Percentiles rank a stretch among this genome's conserved stretches.
Evolutionary conservation across 768 basidiomycete species (phyloP).

Genomic region (Fomitopsis serialis): DNA sequence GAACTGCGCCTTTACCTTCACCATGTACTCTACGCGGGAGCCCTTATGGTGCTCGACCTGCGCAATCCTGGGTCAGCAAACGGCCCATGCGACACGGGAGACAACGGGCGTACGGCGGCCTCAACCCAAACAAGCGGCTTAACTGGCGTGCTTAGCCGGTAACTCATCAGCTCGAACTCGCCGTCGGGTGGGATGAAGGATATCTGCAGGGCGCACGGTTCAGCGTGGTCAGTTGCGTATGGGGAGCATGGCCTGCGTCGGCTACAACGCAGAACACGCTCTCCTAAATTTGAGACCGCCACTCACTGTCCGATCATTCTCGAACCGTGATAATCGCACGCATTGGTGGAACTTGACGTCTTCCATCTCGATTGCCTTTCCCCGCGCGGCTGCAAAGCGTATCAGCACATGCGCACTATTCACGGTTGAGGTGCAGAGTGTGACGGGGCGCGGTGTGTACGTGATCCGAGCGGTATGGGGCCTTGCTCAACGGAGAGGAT

Average conservation of each 20-base stretch:
- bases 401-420: too few species aligned
- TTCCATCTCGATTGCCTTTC: constrained; percentile 99
- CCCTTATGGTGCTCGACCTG: constrained; percentile 80
- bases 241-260: too few species aligned
- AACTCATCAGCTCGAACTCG: constrained; percentile 98
- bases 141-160: constrained; percentile 92
- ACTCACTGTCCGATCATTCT: constrained; percentile 82
- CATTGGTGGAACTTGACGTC: constrained; percentile 99
- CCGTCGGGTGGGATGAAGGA: constrained; percentile 99
- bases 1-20: constrained; percentile 95
- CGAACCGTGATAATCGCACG: constrained; percentile 93
- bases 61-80: not conserved
- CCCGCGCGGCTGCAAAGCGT: constrained; percentile 62
- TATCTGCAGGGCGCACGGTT: constrained; percentile 34
- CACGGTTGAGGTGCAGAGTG: too few species aligned
- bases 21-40: constrained; percentile 92
- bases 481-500: too few species aligned
- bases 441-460: too few species aligned
- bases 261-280: too few species aligned
- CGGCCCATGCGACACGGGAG: not conserved
- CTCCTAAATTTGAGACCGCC: too few species aligned
- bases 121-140: constrained; percentile 98
- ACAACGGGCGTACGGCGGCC: constrained; percentile 57
- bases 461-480: too few species aligned
- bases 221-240: too few species aligned